A percentile compares a stretch with the other conserved stretches of the same genome.
Evolutionary conservation across 208 protist species (phyloP).

Genomic region (Crithidia mellificae): DNA sequence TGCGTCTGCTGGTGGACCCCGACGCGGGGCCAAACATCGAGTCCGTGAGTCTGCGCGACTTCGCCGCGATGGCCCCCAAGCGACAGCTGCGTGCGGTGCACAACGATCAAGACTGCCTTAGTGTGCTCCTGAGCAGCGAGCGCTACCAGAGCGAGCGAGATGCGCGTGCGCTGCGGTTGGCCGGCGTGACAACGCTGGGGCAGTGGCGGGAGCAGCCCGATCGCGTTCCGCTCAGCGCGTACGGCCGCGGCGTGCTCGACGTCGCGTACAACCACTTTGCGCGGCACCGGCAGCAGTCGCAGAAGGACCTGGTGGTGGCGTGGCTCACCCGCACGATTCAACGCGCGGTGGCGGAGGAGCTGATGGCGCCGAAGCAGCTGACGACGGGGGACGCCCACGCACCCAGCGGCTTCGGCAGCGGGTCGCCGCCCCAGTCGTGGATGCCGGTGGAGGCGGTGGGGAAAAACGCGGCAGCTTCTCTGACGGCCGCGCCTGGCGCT

Average conservation of each 20-base stretch:
- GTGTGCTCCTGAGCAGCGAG: conserved; percentile 58
- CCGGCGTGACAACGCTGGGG: conserved; percentile 63
- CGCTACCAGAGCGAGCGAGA: conserved; percentile 69
- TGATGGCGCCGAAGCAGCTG: conserved; percentile 36
- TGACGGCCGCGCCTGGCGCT: no score
- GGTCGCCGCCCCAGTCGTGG: no score
- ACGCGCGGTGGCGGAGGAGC: conserved; percentile 75
- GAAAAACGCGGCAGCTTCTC: no score
- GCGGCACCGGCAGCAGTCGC: conserved; percentile 28
- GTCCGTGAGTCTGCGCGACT: conserved; percentile 66
- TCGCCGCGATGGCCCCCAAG: conserved; percentile 63
- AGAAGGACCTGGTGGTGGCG: conserved; percentile 72
- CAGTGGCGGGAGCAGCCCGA: conserved; percentile 77
- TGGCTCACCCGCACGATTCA: conserved; percentile 83
- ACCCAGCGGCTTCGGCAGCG: neutral
- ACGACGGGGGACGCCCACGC: conserved; percentile 2
- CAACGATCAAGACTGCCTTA: conserved; percentile 54
- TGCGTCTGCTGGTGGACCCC: conserved; percentile 66
- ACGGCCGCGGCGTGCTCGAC: conserved; percentile 68
- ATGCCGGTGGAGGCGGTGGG: conserved; percentile 5
- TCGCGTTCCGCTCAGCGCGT: conserved; percentile 63
- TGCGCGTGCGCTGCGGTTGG: conserved; percentile 63
- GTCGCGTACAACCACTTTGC: conserved; percentile 44
- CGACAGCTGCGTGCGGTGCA: conserved; percentile 64
- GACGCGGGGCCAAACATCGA: conserved; percentile 52